phyloP scores from a whole-genome alignment of 148 eudicot species.

The Silene conica region DNA sequence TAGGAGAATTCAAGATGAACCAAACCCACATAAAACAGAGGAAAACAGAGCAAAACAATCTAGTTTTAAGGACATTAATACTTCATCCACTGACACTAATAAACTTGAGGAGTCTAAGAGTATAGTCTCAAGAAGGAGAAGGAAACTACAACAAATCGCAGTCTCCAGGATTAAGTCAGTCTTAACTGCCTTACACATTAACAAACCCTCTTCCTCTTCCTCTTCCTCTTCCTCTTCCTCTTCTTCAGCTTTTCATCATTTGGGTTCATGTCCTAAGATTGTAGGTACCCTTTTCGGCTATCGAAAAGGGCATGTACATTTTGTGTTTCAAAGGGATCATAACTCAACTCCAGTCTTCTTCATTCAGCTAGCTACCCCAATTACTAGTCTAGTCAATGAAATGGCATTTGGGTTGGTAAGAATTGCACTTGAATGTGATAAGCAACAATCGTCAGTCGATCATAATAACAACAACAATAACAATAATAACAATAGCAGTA shows the following conservation, averaged over 20 bases:
- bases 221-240: constrained; percentile 12
- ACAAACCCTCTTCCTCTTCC: constrained; percentile 6
- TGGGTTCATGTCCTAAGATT: constrained; percentile 33
- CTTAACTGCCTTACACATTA: constrained; percentile 27
- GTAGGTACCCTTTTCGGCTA: constrained; percentile 62
- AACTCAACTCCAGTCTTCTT: constrained; percentile 50
- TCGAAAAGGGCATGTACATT: constrained; percentile 61
- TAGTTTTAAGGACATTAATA: neutral
- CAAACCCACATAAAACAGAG: constrained; percentile 12
- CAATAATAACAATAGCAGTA: neutral
- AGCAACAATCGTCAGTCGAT: constrained; percentile 9
- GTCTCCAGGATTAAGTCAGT: constrained; percentile 34
- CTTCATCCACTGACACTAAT: neutral
- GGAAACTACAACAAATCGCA: constrained; percentile 33
- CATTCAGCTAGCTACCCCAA: constrained; percentile 61
- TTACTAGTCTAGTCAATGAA: constrained; percentile 46
- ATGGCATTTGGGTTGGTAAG: constrained; percentile 70
- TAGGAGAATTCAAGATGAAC: constrained; percentile 31
- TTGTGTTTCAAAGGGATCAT: constrained; percentile 53
- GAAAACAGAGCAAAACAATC: constrained; percentile 20
- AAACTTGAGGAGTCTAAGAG: neutral
- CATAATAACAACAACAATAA: neutral
- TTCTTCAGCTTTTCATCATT: constrained; percentile 15
- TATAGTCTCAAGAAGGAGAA: constrained; percentile 19
- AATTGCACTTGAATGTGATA: constrained; percentile 62